phyloP scores from a whole-genome alignment of 2,329 filamentous ascomycete genomes.

The Paecilomyces dactylethromorphus region DNA sequence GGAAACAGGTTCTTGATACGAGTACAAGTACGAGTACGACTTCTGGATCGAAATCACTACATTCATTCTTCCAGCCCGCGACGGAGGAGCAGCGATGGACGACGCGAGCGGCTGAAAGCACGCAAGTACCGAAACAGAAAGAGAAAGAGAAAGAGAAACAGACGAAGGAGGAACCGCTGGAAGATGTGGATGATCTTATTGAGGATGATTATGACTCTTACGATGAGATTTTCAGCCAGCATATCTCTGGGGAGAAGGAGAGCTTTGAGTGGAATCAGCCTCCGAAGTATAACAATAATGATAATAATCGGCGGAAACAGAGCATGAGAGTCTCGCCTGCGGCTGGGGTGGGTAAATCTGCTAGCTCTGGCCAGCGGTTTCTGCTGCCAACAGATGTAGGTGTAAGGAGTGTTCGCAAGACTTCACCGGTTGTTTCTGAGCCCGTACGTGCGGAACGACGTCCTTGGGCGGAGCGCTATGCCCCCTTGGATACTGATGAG shows the following conservation, averaged over 20 bases:
- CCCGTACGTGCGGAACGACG: slow-evolving; percentile 50
- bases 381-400: slow-evolving; percentile 1
- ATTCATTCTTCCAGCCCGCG: slow-evolving; percentile 35
- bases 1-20: slow-evolving; percentile 4
- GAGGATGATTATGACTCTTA: slow-evolving; percentile 35
- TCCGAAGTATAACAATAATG: not conserved
- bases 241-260: slow-evolving; percentile 19
- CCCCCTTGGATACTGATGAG: slow-evolving; percentile 68
- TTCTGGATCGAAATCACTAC: slow-evolving; percentile 27
- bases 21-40: slow-evolving; percentile 1
- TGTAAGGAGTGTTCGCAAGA: slow-evolving; percentile 10
- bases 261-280: slow-evolving; percentile 1
- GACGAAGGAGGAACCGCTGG: not conserved
- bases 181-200: slow-evolving; percentile 30
- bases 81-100: slow-evolving; percentile 35
- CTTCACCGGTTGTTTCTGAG: slow-evolving; percentile 16
- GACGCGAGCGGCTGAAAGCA: slow-evolving; percentile 18
- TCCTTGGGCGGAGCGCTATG: slow-evolving; percentile 85
- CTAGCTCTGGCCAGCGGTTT: not conserved
- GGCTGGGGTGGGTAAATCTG: not conserved
- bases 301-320: slow-evolving; percentile 4
- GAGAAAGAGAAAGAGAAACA: slow-evolving; percentile 9
- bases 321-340: not conserved
- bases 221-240: slow-evolving; percentile 29
- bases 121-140: slow-evolving; percentile 6